Base-by-base conservation (phyloP, 768 basidiomycete species). In the Trametes coccinea region DNA sequence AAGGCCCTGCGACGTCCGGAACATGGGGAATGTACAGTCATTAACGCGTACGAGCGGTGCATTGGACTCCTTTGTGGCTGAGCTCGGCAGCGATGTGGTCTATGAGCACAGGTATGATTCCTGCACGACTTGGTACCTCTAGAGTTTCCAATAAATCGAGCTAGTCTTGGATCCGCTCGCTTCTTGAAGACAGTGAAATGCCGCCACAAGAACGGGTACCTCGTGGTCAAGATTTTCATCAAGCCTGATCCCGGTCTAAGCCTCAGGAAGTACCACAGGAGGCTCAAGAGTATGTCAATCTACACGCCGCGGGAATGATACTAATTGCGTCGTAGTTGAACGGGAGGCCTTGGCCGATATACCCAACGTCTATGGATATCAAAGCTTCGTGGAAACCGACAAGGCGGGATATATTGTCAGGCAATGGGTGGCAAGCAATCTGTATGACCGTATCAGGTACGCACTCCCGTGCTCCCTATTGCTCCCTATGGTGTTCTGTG, bases 361-460 rank as follows among this genome's bases (percentile, higher is more conserved):
- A 40, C 82, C 90, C 2, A 97, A 98, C 73, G 83, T 95, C 9
- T 92, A 95, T 74, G 87, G 85, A 61, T 95, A 95, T 71, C 93
- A 95, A 65, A 80, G 86, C 0, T 93, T 95, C 59, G 84, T 93
- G 4, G 97, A 98, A 76, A 97, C 95, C 0, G 97, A 98, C 67
- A 92, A 91, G 71, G 97, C 95, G 6, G 97, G 94, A 0, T 98
- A 95, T 74, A 84, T 98, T 33, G 85, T 98, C 56, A 82, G 96
- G 22, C 96, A 98, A 73, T 99, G 93, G 93, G 79, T 93, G 22
- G 90, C 93, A 5, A 95, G 91, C 69, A 98, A 90, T 70, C 79
- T 98, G 16, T 99, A 98, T 72, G 97, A 98, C 73, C 86, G 96
- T 56, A 98, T 99, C 70, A 98, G 95, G 95, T 94, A 62, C 56